Conservation (phyloP, 768 basidiomycete genomes). For the Phaeotremella skinneri region DNA sequence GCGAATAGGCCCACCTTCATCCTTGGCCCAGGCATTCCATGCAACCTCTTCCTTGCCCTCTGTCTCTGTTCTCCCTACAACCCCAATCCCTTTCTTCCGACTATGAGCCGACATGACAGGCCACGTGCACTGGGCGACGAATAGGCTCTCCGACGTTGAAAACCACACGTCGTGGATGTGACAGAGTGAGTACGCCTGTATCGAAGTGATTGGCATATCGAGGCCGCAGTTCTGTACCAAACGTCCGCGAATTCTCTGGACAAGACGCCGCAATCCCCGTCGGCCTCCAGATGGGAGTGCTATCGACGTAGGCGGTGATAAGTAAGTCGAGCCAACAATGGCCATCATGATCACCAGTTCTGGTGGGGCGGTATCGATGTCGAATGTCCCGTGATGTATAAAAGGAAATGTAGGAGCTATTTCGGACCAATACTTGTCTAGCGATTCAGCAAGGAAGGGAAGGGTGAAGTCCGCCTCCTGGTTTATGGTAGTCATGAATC, state of each 20-base stretch:
- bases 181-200: constrained; percentile 36
- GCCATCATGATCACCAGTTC: constrained; percentile 38
- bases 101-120: constrained; percentile 38
- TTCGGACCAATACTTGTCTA: constrained; percentile 26
- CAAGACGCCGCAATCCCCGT: constrained; percentile 15
- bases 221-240: constrained; percentile 33
- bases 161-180: constrained; percentile 44
- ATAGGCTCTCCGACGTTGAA: constrained; percentile 24
- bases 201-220: constrained; percentile 30
- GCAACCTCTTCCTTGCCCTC: constrained; percentile 30
- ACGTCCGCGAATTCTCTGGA: constrained; percentile 22
- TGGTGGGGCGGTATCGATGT: constrained; percentile 22
- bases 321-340: constrained; percentile 28
- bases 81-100: constrained; percentile 43
- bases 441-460: constrained; percentile 11
- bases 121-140: constrained; percentile 45
- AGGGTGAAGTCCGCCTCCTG: constrained; percentile 25
- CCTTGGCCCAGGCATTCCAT: constrained; percentile 39
- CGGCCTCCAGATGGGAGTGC: background rate
- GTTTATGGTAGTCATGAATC: background rate
- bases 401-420: constrained; percentile 36
- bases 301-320: background rate
- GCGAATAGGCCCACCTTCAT: constrained; percentile 31
- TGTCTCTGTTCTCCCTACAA: constrained; percentile 23
- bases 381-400: constrained; percentile 42